Evolutionary conservation across 371 early-diverging fungal species (phyloP).

Genomic region (Parasitella parasitica): DNA sequence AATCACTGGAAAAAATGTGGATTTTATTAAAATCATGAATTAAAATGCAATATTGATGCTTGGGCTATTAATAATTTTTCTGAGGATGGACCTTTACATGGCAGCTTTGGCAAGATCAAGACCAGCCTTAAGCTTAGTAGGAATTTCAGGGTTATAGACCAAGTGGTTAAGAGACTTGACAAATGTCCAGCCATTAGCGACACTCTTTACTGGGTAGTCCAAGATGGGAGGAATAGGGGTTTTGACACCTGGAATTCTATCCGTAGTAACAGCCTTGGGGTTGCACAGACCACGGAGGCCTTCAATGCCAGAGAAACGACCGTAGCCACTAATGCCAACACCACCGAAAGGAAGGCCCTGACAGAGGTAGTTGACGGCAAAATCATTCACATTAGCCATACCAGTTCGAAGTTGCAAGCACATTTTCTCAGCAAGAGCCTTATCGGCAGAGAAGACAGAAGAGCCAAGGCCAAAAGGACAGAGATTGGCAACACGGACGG

Average conservation of each 20-base stretch:
- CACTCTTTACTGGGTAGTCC: slow-evolving; percentile 60
- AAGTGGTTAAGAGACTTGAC: slow-evolving; percentile 40
- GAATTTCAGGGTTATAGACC: slow-evolving; percentile 40
- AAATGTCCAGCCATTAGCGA: slow-evolving; percentile 43
- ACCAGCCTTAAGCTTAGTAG: slow-evolving; percentile 39
- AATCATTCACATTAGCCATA: slow-evolving; percentile 88
- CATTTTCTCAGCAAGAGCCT: slow-evolving; percentile 60
- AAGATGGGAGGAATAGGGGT: slow-evolving; percentile 72
- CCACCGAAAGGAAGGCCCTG: slow-evolving; percentile 86
- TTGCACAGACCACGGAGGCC: slow-evolving; percentile 75
- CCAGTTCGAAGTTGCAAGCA: slow-evolving; percentile 68
- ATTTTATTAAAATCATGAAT: background rate
- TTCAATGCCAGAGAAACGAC: slow-evolving; percentile 72
- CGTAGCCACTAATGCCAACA: slow-evolving; percentile 79
- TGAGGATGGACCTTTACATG: background rate
- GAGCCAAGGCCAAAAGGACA: slow-evolving; percentile 80
- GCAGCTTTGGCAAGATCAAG: slow-evolving; percentile 44
- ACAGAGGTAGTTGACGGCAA: slow-evolving; percentile 83
- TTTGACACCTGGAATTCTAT: slow-evolving; percentile 70
- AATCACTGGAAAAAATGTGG: too few relatives aligned
- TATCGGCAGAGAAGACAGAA: slow-evolving; percentile 76
- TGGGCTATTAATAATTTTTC: background rate
- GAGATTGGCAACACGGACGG: slow-evolving; percentile 70
- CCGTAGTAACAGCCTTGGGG: slow-evolving; percentile 71
- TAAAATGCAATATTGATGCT: background rate